Evolutionary conservation across 2,329 filamentous ascomycete species (phyloP).

Genomic region (Fusarium sp.): DNA sequence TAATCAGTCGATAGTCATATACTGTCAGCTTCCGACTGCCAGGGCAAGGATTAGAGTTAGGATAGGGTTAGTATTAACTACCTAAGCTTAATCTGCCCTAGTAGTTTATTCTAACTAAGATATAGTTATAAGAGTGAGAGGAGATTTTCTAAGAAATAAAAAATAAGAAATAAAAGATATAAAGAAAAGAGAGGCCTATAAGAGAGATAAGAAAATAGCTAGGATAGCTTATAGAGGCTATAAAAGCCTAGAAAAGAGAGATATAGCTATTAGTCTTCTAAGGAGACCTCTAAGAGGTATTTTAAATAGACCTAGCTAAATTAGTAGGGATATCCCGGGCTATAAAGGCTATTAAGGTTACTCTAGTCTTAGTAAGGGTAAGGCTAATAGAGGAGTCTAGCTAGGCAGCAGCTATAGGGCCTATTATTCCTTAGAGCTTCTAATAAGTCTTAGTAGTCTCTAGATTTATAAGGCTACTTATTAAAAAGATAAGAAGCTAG

Average conservation of each 20-base stretch:
- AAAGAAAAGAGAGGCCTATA: not conserved
- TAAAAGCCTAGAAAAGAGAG: not conserved
- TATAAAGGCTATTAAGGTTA: not conserved
- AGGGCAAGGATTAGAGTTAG: not conserved
- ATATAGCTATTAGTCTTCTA: not conserved
- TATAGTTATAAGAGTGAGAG: not conserved
- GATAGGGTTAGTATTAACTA: not conserved
- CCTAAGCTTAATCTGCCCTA: not conserved
- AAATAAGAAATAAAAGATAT: not conserved
- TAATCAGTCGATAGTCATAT: too few relatives aligned
- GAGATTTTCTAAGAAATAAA: not conserved
- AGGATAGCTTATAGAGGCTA: not conserved
- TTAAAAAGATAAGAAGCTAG: constrained; percentile 10
- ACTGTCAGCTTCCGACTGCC: too few relatives aligned
- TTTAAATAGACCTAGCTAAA: not conserved
- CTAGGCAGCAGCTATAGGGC: not conserved
- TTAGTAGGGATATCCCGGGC: not conserved
- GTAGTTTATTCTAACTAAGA: not conserved
- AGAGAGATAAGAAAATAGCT: not conserved
- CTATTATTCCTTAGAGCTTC: constrained; percentile 2
- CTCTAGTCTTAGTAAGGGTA: constrained; percentile 1
- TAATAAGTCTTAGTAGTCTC: constrained; percentile 7
- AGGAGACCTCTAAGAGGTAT: not conserved
- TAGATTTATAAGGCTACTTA: constrained; percentile 6
- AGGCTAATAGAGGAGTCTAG: constrained; percentile 1